These are phyloP conservation scores for Entomortierella beljakovae DNA, from an alignment of 192 early-diverging fungal genomes.

Conservation along the genomic window DNA sequence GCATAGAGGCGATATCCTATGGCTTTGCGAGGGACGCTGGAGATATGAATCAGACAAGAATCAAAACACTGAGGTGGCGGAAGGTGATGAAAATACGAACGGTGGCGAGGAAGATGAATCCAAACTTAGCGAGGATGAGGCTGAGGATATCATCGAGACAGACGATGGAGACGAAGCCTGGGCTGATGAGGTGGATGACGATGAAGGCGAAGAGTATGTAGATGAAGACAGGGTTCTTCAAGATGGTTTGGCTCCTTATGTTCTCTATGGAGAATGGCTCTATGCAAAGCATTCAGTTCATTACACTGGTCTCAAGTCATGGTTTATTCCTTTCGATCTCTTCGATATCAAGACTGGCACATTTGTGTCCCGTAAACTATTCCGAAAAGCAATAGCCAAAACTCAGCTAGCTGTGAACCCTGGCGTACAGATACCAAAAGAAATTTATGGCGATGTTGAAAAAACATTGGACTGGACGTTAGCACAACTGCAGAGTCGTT, in stretches of 20 bases:
- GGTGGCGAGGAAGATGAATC: neutral
- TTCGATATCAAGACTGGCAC: constrained; percentile 51
- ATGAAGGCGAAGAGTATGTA: constrained; percentile 44
- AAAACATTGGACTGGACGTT: constrained; percentile 35
- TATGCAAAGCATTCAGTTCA: constrained; percentile 52
- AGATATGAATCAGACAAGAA: constrained; percentile 7
- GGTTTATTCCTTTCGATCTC: constrained; percentile 52
- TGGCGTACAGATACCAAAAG: constrained; percentile 15
- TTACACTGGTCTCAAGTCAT: constrained; percentile 42
- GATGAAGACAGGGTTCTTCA: constrained; percentile 49
- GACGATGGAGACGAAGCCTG: constrained; percentile 24
- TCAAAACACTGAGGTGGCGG: neutral
- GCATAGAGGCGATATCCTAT: constrained; percentile 41
- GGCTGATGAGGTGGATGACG: constrained; percentile 31
- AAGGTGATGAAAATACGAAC: neutral
- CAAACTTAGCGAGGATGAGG: neutral
- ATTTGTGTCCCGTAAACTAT: constrained; percentile 41
- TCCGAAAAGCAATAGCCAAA: constrained; percentile 28
- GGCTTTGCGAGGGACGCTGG: constrained; percentile 42
- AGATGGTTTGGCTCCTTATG: constrained; percentile 52
- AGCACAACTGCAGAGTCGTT: constrained; percentile 30
- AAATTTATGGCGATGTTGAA: constrained; percentile 24
- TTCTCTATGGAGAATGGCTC: constrained; percentile 53
- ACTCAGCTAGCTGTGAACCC: constrained; percentile 33
- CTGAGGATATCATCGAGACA: neutral